Evolutionary conservation across 2,329 filamentous ascomycete species (phyloP).

Genomic region (Neocucurbitaria cava): DNA sequence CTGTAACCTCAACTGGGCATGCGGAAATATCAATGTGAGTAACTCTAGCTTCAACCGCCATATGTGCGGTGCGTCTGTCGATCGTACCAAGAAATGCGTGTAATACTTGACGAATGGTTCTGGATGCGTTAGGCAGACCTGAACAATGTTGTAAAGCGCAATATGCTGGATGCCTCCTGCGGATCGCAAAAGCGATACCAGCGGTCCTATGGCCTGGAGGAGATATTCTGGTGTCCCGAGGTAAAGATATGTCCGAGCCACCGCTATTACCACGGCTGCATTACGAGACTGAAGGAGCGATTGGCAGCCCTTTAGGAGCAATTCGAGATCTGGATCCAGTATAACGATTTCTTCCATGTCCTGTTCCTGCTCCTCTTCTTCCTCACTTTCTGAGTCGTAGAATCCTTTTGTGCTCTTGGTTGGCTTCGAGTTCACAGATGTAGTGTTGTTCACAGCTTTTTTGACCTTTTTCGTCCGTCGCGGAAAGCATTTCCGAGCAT

Average conservation of each 20-base stretch:
- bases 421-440: conserved; percentile 44
- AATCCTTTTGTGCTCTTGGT: conserved; percentile 69
- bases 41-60: conserved; percentile 94
- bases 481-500: conserved; percentile 88
- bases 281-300: conserved; percentile 93
- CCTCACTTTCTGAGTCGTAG: conserved; percentile 65
- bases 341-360: conserved; percentile 64
- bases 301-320: conserved; percentile 80
- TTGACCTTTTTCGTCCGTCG: conserved; percentile 66
- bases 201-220: conserved; percentile 76
- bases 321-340: conserved; percentile 80
- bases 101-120: conserved; percentile 85
- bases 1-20: conserved; percentile 77
- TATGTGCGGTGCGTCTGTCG: conserved; percentile 78
- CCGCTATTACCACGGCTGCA: conserved; percentile 87
- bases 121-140: conserved; percentile 81
- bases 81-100: conserved; percentile 86
- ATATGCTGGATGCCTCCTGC: conserved; percentile 88
- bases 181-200: conserved; percentile 84
- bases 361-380: conserved; percentile 55
- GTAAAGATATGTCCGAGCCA: conserved; percentile 83
- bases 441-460: conserved; percentile 54
- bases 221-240: conserved; percentile 82
- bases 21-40: conserved; percentile 87
- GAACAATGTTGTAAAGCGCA: conserved; percentile 91